Base-by-base conservation (phyloP, 305 asterid species). In the Solanum chacoense region DNA sequence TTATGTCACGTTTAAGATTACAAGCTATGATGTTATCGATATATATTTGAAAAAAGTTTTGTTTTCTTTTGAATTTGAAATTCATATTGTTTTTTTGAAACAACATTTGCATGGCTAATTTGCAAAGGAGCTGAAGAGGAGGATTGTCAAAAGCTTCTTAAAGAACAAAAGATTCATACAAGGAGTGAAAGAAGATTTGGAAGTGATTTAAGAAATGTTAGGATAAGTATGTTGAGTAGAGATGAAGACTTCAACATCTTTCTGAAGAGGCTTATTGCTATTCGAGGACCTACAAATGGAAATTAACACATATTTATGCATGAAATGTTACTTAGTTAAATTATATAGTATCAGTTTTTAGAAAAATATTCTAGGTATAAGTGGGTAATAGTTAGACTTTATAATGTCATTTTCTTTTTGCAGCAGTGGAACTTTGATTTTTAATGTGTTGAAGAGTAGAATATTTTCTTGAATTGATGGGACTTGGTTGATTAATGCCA, bases 161-260 rank as follows among this genome's bases (percentile, higher is more conserved):
- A 18, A 55, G n/a, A 18, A 55, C n/a, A 55, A 4, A 55, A 18
- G n/a, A 18, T 55, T 55, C 65, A 55, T 18, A 55, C 65, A 55
- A 55, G 65, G 9, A 55, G 65, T 55, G 65, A 98, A 59, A 91
- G 38, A 80, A 87, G 94, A 36, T 97, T 96, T 36, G 99, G 98
- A 35, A 74, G 91, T 55, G 92, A 89, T 22, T 45, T 81, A 6
- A 93, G 91, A 88, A 93, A 87, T 90, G 96, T 71, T 11, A 50
- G 63, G 63, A 7, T 50, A 16, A 50, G 63, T 50, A 50, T 5
- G 63, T 2, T 50, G 9, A 50, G 95, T 76, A 91, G 92, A 78
- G 97, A 94, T 24, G 93, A 93, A 3, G 98, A 95, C 22, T 94
- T 97, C 80, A 92, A 94, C 87, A 90, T 93, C 88, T 94, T 96